A percentile compares a stretch with the other conserved stretches of the same genome.
Evolutionary conservation across 2,329 filamentous ascomycete genomes (phyloP).

Genomic region (Sarocladium strictum): DNA sequence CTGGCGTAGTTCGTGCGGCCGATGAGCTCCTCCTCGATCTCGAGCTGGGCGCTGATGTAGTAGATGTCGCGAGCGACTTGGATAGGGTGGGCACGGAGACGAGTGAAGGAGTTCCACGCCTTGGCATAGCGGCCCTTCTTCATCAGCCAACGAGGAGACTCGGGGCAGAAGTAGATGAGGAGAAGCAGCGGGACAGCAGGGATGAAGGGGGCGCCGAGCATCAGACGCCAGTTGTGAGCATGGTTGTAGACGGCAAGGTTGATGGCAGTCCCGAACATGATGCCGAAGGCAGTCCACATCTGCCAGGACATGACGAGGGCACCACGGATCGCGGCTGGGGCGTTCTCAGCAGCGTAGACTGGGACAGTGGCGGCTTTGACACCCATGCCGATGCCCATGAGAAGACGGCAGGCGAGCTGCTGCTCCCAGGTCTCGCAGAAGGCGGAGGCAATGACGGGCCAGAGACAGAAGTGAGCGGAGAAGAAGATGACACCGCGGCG

Average conservation of each 20-base stretch:
- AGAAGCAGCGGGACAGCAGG: constrained; percentile 46
- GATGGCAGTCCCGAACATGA: constrained; percentile 31
- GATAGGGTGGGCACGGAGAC: constrained; percentile 46
- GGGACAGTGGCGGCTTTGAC: constrained; percentile 61
- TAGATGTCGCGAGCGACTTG: constrained; percentile 57
- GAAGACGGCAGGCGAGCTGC: constrained; percentile 59
- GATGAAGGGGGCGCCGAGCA: constrained; percentile 57
- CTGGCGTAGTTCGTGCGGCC: constrained; percentile 34
- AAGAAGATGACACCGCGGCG: constrained; percentile 59
- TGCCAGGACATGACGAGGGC: constrained; percentile 79
- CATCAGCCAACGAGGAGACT: constrained; percentile 59
- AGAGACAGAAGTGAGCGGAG: constrained; percentile 65
- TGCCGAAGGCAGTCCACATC: constrained; percentile 57
- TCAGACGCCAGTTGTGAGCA: constrained; percentile 30
- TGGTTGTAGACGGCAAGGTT: constrained; percentile 25
- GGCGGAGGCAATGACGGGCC: constrained; percentile 57
- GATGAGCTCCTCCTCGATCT: constrained; percentile 31
- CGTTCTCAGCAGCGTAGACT: constrained; percentile 69
- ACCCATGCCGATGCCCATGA: constrained; percentile 65
- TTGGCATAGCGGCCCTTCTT: constrained; percentile 56
- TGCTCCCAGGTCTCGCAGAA: constrained; percentile 62
- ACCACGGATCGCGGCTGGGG: constrained; percentile 62
- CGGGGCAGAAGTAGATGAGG: constrained; percentile 56
- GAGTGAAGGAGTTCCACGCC: constrained; percentile 50
- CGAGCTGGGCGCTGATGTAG: constrained; percentile 40